Evolutionary conservation across 2,329 filamentous ascomycete genomes (phyloP), one percentile per base, ranked within the genome.

Genomic region (Calonectria pteridis): DNA sequence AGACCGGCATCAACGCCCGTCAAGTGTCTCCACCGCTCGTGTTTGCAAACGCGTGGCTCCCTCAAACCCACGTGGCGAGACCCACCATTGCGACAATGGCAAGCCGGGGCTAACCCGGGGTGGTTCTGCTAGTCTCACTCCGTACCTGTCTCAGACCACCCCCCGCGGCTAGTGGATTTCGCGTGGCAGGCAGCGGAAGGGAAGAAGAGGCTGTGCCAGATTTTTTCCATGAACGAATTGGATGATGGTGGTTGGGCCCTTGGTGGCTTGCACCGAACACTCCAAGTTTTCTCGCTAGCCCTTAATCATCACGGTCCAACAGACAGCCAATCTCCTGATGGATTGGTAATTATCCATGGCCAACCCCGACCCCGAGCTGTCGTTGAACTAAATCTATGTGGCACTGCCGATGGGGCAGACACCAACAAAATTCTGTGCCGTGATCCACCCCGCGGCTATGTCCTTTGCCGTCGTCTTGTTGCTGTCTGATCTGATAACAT

Each of bases 21-120:
- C 71, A 43, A 67, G 20, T 20, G 71, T 74, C 77, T 79, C 78
- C 78, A 79, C 77, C 73, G 58, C 72, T 75, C 73, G 73, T 77
- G 76, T 79, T 73, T 67, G 72, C 72, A 73, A 75, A 76, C 73
- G 74, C 73, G 77, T 80, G 76, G 77, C 78, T 80, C 73, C 72
- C 76, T 75, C 63, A 77, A 79, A 76, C 72, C 80, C 80, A 82
- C 80, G 80, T 82, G 80, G 80, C 78, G 71, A 73, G 69, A 73
- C 75, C 78, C 77, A 74, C 78, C 67, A 67, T 62, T 59, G 73
- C 50, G 65, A 75, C 69, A 68, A 46, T 67, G 35, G 55, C 72
- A 72, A 71, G 58, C 67, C 53, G 62, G 67, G 71, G 69, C 53
- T 69, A 28, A 69, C 71, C 74, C 53, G 28, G 71, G 55, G 28